phyloP scores from a whole-genome alignment of 305 asterid species.

The Fraxinus nigra region DNA sequence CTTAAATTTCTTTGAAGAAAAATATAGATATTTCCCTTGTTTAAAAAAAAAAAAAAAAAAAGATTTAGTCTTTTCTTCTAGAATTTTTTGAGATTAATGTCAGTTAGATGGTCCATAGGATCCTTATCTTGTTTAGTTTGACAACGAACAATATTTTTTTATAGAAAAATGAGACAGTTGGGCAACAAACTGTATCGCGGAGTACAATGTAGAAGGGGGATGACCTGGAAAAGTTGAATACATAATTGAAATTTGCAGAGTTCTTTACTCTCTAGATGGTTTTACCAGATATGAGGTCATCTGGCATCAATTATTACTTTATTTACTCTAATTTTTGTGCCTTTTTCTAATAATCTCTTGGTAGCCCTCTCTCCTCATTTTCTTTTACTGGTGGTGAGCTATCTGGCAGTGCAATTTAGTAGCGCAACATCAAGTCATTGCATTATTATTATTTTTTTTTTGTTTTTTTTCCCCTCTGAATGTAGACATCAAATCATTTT shows the following conservation, averaged over 20 bases:
- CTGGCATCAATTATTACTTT: background rate
- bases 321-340: background rate
- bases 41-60: background rate
- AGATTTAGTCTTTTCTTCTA: background rate
- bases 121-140: background rate
- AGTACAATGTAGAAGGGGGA: background rate
- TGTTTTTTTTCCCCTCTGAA: background rate
- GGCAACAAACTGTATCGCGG: background rate
- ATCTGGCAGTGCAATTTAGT: background rate
- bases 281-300: background rate
- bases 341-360: background rate
- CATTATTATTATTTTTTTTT: too few relatives aligned
- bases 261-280: background rate
- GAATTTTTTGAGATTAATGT: background rate
- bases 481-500: background rate
- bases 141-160: background rate
- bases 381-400: background rate
- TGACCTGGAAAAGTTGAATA: background rate
- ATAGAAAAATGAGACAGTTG: background rate
- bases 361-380: background rate
- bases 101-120: background rate
- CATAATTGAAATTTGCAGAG: background rate
- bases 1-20: background rate
- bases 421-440: background rate
- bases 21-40: background rate